These are phyloP conservation scores for Fusarium sp. DNA, from an alignment of 2,329 filamentous ascomycete species.

Conservation along the genomic window DNA sequence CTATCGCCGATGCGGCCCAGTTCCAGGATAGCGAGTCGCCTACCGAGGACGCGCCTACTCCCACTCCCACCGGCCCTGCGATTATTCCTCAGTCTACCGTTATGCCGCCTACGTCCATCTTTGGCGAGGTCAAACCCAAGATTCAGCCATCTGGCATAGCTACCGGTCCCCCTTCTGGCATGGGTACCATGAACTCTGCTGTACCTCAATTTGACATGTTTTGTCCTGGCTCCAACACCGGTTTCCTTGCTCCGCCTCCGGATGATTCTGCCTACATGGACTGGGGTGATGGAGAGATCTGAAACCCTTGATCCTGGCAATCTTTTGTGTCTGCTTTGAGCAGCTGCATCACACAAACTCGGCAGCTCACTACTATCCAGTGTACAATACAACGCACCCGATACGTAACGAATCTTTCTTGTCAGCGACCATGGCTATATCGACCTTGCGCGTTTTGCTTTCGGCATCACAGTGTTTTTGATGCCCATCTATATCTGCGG, in stretches of 20 bases:
- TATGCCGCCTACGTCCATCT: conserved; percentile 27
- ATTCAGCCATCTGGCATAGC: conserved; percentile 1
- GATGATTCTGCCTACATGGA: conserved; percentile 28
- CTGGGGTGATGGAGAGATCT: conserved; percentile 52
- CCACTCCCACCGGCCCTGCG: conserved; percentile 5
- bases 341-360: background rate
- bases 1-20: conserved; percentile 46
- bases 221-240: too few relatives aligned
- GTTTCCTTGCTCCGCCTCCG: background rate
- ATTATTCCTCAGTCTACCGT: conserved; percentile 2
- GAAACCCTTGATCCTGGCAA: background rate
- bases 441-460: conserved; percentile 6
- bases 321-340: background rate
- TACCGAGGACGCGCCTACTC: conserved; percentile 27
- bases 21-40: conserved; percentile 45
- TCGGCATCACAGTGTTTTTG: conserved; percentile 8
- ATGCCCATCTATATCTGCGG: conserved; percentile 4
- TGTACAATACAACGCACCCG: conserved; percentile 17
- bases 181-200: conserved; percentile 10
- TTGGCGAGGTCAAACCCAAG: conserved; percentile 38
- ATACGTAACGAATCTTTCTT: conserved; percentile 7
- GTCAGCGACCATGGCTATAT: conserved; percentile 12
- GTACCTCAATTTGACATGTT: conserved; percentile 1
- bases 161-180: background rate
- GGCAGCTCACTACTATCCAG: conserved; percentile 1